A percentile compares a stretch with the other conserved stretches of the same genome.
These are phyloP conservation scores for Fusarium austroafricanum DNA, from an alignment of 2,329 filamentous ascomycete species.

Conservation along the genomic window DNA sequence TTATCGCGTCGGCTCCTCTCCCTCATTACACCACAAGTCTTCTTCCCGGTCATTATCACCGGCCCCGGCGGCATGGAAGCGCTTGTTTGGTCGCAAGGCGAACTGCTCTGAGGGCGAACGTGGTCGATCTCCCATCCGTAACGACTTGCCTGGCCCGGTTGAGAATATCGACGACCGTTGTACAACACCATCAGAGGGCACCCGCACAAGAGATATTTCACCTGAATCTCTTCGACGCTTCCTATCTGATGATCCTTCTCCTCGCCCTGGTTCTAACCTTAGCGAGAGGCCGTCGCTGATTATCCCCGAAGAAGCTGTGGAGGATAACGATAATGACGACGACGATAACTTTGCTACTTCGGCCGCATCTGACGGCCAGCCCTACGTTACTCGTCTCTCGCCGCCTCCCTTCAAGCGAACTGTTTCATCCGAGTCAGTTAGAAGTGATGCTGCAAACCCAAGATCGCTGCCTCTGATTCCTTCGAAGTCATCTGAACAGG, in stretches of 20 bases:
- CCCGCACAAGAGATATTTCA: conserved; percentile 63
- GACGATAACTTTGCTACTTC: conserved; percentile 73
- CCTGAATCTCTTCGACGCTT: conserved; percentile 66
- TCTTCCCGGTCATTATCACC: conserved; percentile 62
- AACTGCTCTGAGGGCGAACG: conserved; percentile 51
- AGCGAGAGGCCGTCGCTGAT: conserved; percentile 49
- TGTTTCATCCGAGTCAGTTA: conserved; percentile 47
- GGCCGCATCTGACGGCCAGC: conserved; percentile 57
- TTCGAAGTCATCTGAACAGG: conserved; percentile 26
- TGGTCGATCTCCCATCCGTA: conserved; percentile 48
- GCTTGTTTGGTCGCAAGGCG: conserved; percentile 61
- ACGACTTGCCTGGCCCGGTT: conserved; percentile 22
- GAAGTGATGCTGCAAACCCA: conserved; percentile 37
- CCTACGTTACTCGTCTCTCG: conserved; percentile 61
- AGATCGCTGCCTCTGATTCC: conserved; percentile 45
- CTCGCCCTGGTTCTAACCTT: conserved; percentile 42
- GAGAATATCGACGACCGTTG: conserved; percentile 37
- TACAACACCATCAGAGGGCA: conserved; percentile 53
- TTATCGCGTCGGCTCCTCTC: conserved; percentile 49
- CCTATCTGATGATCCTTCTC: conserved; percentile 59
- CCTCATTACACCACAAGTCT: conserved; percentile 52
- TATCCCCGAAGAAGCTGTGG: conserved; percentile 53
- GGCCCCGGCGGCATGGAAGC: conserved; percentile 60
- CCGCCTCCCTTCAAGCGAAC: conserved; percentile 63
- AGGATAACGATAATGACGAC: conserved; percentile 63